phyloP scores from a whole-genome alignment of 2,329 filamentous ascomycete genomes.

The Fusarium lyarnte region DNA sequence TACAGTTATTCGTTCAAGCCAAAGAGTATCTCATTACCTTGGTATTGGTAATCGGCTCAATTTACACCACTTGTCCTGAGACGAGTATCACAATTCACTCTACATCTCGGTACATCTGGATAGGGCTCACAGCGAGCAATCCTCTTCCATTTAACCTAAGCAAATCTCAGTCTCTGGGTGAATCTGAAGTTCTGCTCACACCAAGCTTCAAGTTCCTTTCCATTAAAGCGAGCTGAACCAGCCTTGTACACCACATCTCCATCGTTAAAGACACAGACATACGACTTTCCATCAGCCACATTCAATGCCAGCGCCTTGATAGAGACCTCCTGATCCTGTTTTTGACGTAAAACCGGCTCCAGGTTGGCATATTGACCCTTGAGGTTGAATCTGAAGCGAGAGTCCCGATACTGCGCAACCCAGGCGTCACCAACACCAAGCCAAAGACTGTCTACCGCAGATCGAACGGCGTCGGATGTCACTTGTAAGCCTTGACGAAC shows the following conservation, averaged over 20 bases:
- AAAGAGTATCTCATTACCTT: not conserved
- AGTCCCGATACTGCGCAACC: constrained; percentile 37
- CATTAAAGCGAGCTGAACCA: constrained; percentile 13
- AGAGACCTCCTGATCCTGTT: not conserved
- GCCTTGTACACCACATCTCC: constrained; percentile 7
- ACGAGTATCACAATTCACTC: not conserved
- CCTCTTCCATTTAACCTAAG: not conserved
- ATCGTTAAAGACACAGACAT: constrained; percentile 27
- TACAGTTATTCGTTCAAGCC: not conserved
- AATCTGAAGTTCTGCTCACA: constrained; percentile 27
- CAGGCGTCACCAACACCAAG: constrained; percentile 32
- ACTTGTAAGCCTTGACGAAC: constrained; percentile 10
- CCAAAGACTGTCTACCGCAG: constrained; percentile 30
- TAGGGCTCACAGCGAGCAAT: not conserved
- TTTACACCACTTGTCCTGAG: not conserved
- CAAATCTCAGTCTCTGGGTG: not conserved
- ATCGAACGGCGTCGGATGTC: not conserved
- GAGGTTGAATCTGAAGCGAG: constrained; percentile 27
- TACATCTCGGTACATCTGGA: not conserved
- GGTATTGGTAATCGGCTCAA: not conserved
- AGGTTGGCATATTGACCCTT: constrained; percentile 21
- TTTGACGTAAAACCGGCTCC: not conserved
- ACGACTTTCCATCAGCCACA: constrained; percentile 13
- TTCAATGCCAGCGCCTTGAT: constrained; percentile 34
- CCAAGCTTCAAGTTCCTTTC: constrained; percentile 28